Base-by-base conservation (phyloP, 2,329 filamentous ascomycete species). In the Calonectria hawksworthii region DNA sequence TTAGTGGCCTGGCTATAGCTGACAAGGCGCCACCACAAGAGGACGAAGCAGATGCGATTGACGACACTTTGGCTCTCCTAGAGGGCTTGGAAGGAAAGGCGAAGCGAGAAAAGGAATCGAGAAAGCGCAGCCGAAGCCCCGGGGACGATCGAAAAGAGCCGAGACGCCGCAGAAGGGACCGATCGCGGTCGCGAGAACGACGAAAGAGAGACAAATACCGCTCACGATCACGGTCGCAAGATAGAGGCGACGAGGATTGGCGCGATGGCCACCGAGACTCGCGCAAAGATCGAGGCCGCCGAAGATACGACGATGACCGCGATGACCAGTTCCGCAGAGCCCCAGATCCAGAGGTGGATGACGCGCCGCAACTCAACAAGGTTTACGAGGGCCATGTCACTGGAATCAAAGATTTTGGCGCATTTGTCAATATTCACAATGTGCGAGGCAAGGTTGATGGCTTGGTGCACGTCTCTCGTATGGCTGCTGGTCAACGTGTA, bases 381-480 rank as follows among this genome's bases (percentile, higher is more conserved):
- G 87, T 98, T 2, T 99, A 99, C 82, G 91, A 95, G 76, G 97
- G 97, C 1, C 93, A 93, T 81, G 95, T 99, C 18, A 98, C 95
- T 0, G 96, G 96, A 0, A 89, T 99, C 69, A 99, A 98, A 81
- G 95, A 98, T 75, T 99, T 99, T 85, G 97, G 97, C 14, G 96
- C 93, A 0, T 99, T 99, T 84, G 96, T 99, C 73, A 98, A 98
- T 79, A 84, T 99, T n/a, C 91, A 93, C 78, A 94, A 96, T 23
- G 94, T 99, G 1, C 93, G 90, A 80, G 96, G 96, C 61, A 98
- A 96, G 84, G 94, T 98, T 1, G 96, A 98, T 82, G 97, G 97
- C 0, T 88, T 99, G 77, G 96, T 99, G 0, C 97, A 99, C 83
- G 93, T 99, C 34, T 98, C 96, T 30, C 94, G 95, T 28, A 94